These are phyloP conservation scores for Suillus tomentosus DNA, from an alignment of 768 basidiomycete species.

Conservation along the genomic window DNA sequence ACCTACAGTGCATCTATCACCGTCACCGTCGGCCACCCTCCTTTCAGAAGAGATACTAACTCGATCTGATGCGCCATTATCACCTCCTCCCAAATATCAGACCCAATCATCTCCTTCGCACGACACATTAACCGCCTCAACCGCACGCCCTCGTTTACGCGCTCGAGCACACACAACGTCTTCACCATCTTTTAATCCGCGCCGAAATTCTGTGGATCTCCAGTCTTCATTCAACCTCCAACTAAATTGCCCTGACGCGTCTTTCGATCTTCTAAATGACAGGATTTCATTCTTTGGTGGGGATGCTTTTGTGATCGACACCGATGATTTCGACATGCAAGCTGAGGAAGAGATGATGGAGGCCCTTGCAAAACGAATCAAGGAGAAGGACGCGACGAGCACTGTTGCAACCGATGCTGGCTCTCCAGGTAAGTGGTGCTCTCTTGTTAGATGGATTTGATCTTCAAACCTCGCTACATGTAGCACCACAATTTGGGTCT, in stretches of 20 bases:
- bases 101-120: not conserved
- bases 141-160: constrained; percentile 17
- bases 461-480: not conserved
- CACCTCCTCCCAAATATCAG: constrained; percentile 5
- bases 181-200: constrained; percentile 19
- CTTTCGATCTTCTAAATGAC: constrained; percentile 39
- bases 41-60: constrained; percentile 9
- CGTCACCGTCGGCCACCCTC: constrained; percentile 12
- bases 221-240: constrained; percentile 38
- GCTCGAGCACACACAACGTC: constrained; percentile 15
- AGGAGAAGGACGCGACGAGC: constrained; percentile 14
- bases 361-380: constrained; percentile 16
- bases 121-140: constrained; percentile 11
- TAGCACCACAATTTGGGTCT: not conserved
- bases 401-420: not conserved
- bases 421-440: not conserved
- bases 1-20: constrained; percentile 9
- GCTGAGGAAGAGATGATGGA: constrained; percentile 27
- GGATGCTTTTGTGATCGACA: constrained; percentile 29
- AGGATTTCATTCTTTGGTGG: constrained; percentile 36
- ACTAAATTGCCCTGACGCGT: constrained; percentile 35
- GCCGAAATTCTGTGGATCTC: constrained; percentile 35
- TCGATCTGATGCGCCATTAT: constrained; percentile 2
- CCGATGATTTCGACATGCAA: constrained; percentile 28
- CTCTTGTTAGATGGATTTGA: not conserved